Evolutionary conservation across 2,329 filamentous ascomycete species (phyloP), one percentile per base, ranked within the genome.

Genomic region (Fonsecaea pedrosoi): DNA sequence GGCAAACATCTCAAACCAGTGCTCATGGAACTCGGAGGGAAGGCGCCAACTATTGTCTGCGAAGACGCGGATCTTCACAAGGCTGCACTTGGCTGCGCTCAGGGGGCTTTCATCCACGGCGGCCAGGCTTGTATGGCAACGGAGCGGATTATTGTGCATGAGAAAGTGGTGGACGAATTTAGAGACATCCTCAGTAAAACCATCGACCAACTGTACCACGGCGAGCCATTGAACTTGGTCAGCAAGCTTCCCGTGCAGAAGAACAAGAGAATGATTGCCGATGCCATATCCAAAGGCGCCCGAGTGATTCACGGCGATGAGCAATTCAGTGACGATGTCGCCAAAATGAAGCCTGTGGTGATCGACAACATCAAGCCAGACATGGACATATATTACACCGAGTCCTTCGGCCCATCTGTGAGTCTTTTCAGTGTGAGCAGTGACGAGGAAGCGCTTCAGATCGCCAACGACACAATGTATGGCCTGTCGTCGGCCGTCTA

Each of bases 111-210:
- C 56, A 21, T 64, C 9, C 55, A 67, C 21, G 34, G 18, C 1
- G 92, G 92, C 0, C 92, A 96, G 79, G 87, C 95, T 48, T 96
- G 92, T 82, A 95, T 96, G 91, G 85, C 85, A 21, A 95, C 92
- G 0, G 92, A 96, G 79, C 86, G 88, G 34, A 89, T 95, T 65
- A 75, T 89, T n/a, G 85, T 89, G n/a, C 84, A 88, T 75, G 81
- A 82, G 62, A 78, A 78, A 38, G 79, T 90, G 63, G 79, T 81
- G 63, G 78, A 80, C 15, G 75, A 81, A 21, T 90, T 90, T 76
- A 81, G 30, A 56, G 13, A 38, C 9, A 40, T 62, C 10, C 62
- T 70, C 13, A 60, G 67, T 18, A 25, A 37, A 12, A 57, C 61
- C n/a, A 62, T 64, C 13, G 53, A 64, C 5, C n/a, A 54, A 18